These are phyloP conservation scores for Aspergillus sp. DNA, from an alignment of 2,329 filamentous ascomycete species.

Conservation along the genomic window DNA sequence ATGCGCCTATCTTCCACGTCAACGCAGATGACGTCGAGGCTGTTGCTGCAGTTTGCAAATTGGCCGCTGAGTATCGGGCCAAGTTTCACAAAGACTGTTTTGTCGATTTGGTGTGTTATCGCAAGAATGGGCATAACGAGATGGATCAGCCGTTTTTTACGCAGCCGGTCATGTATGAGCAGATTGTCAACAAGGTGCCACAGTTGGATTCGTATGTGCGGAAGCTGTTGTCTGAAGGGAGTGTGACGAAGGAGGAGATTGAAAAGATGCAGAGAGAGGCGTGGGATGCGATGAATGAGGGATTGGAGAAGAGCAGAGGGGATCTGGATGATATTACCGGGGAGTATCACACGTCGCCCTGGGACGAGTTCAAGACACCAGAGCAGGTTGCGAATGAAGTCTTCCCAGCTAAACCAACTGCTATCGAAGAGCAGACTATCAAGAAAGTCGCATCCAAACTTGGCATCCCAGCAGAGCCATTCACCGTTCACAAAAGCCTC, in stretches of 20 bases:
- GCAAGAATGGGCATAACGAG: conserved; percentile 98
- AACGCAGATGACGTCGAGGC: conserved; percentile 98
- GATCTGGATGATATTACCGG: conserved; percentile 85
- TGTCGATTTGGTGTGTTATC: conserved; percentile 97
- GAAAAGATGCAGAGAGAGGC: conserved; percentile 99
- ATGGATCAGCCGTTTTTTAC: conserved; percentile 99
- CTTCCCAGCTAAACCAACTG: conserved; percentile 83
- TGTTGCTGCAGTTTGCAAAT: conserved; percentile 95
- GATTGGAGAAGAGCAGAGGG: conserved; percentile 94
- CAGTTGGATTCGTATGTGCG: conserved; percentile 89
- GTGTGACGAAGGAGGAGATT: conserved; percentile 94
- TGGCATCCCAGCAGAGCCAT: conserved; percentile 73
- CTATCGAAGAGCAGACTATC: conserved; percentile 66
- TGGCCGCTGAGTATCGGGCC: conserved; percentile 95
- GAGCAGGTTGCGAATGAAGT: conserved; percentile 95
- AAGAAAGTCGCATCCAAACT: conserved; percentile 80
- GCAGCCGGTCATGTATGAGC: conserved; percentile 99
- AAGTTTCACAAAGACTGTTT: conserved; percentile 98
- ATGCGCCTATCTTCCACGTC: conserved; percentile 97
- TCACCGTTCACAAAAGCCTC: conserved; percentile 87
- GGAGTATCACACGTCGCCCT: conserved; percentile 97
- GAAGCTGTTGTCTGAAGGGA: conserved; percentile 85
- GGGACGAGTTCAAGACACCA: conserved; percentile 99
- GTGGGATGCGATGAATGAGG: conserved; percentile 98
- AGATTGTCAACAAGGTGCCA: conserved; percentile 76